Conservation (phyloP, 2,329 filamentous ascomycete species). For the Pyrenochaeta sp. region DNA sequence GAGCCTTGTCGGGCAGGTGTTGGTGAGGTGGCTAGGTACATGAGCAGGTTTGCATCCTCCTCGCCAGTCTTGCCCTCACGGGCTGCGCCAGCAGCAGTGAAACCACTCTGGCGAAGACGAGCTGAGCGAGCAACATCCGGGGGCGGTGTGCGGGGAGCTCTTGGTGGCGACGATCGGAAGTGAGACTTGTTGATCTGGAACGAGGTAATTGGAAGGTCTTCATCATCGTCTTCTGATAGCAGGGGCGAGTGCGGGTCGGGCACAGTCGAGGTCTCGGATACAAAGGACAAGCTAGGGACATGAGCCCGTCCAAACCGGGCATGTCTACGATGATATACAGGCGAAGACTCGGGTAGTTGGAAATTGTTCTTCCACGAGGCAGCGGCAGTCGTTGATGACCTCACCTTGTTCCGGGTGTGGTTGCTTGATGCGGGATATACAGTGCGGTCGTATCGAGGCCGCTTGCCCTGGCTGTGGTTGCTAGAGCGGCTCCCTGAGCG, state of each 20-base stretch:
- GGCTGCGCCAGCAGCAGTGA: constrained; percentile 49
- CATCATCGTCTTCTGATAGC: constrained; percentile 81
- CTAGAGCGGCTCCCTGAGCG: constrained; percentile 63
- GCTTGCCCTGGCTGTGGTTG: constrained; percentile 54
- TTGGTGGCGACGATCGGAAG: constrained; percentile 79
- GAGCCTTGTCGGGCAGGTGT: constrained; percentile 74
- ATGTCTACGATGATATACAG: constrained; percentile 78
- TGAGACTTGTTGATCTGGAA: constrained; percentile 68
- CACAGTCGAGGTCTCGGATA: constrained; percentile 74
- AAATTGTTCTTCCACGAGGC: constrained; percentile 79
- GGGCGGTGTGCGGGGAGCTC: constrained; percentile 53
- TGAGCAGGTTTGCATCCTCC: constrained; percentile 84
- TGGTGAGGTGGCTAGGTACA: constrained; percentile 90
- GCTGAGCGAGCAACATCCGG: constrained; percentile 51
- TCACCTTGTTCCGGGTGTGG: constrained; percentile 74
- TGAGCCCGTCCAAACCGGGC: constrained; percentile 75
- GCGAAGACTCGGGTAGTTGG: constrained; percentile 84
- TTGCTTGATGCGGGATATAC: constrained; percentile 56
- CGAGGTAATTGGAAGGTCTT: constrained; percentile 78
- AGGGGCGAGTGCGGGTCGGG: constrained; percentile 67
- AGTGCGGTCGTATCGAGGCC: constrained; percentile 42
- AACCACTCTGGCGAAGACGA: constrained; percentile 51
- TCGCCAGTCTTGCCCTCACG: constrained; percentile 69
- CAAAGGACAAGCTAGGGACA: constrained; percentile 80
- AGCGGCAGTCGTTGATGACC: constrained; percentile 64